A percentile compares a stretch with the other conserved stretches of the same genome.
phyloP scores from a whole-genome alignment of 2,329 filamentous ascomycete species.

The Saccharata proteae region DNA sequence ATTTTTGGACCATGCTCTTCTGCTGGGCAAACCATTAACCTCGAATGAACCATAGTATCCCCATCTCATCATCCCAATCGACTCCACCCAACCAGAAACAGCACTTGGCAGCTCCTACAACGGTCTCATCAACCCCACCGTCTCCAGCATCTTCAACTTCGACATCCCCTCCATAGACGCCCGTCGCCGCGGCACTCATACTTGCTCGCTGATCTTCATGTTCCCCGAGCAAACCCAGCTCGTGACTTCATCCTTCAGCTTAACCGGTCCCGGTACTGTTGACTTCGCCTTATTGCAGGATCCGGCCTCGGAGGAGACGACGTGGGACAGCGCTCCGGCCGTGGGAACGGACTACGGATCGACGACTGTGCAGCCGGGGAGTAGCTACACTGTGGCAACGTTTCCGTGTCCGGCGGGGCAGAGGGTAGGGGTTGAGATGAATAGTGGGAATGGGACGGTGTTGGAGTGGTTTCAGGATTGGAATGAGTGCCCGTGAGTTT shows the following conservation, averaged over 20 bases:
- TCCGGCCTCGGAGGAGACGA: conserved; percentile 9
- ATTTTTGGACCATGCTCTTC: too few relatives aligned
- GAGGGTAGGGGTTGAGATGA: conserved; percentile 15
- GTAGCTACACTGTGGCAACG: conserved; percentile 14
- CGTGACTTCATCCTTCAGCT: conserved; percentile 22
- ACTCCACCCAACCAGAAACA: conserved; percentile 23
- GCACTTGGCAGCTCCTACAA: conserved; percentile 29
- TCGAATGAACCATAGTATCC: conserved; percentile 18
- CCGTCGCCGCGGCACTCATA: too few relatives aligned
- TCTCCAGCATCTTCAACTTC: conserved; percentile 34
- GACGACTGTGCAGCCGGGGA: conserved; percentile 11
- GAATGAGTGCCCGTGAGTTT: conserved; percentile 7
- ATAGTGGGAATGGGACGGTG: conserved; percentile 3
- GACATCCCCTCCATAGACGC: conserved; percentile 28
- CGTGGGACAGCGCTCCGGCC: conserved; percentile 8
- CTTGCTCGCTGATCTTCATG: conserved; percentile 37
- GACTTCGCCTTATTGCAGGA: conserved; percentile 15
- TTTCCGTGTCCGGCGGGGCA: conserved; percentile 16
- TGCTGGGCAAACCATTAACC: background rate
- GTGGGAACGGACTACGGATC: conserved; percentile 11
- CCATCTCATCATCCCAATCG: conserved; percentile 26
- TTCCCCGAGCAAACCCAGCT: conserved; percentile 28
- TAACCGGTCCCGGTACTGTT: conserved; percentile 27
- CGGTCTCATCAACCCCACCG: conserved; percentile 26
- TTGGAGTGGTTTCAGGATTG: conserved; percentile 8